phyloP scores from a whole-genome alignment of 1,284 basidiomycete species.

The Chiua sp. region DNA sequence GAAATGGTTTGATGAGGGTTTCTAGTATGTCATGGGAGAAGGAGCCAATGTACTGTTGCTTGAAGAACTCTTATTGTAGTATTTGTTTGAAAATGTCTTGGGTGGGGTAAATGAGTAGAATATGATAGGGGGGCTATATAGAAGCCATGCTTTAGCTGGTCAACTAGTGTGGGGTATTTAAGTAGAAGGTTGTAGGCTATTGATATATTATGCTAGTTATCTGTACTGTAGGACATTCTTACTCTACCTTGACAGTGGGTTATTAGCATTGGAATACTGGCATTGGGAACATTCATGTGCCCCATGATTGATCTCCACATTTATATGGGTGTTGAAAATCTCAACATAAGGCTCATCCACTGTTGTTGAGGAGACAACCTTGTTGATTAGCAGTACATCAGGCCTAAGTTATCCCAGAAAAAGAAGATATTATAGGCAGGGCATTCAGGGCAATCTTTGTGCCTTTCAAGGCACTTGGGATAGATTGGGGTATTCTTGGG shows the following conservation, averaged over 20 bases:
- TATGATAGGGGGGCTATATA: neutral
- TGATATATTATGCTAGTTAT: too few relatives aligned
- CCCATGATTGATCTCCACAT: too few relatives aligned
- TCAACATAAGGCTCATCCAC: neutral
- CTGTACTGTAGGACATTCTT: conserved; percentile 12
- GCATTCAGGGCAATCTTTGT: neutral
- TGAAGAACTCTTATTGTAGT: conserved; percentile 1
- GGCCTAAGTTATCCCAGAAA: conserved; percentile 4
- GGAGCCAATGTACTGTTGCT: conserved; percentile 7
- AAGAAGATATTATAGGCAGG: neutral
- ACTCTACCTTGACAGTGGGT: conserved; percentile 4
- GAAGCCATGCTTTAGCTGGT: neutral
- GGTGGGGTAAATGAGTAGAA: neutral
- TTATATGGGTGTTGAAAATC: neutral
- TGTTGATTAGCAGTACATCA: neutral
- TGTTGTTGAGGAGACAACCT: conserved; percentile 2
- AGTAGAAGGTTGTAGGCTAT: too few relatives aligned
- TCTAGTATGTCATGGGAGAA: neutral
- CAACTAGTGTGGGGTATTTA: conserved; percentile 3
- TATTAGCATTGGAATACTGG: too few relatives aligned
- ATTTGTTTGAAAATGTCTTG: neutral
- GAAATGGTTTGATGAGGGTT: conserved; percentile 5
- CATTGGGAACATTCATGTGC: conserved; percentile 30
- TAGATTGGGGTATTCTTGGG: neutral
- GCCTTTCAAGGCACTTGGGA: conserved; percentile 2